Base-by-base conservation (phyloP, 768 basidiomycete species). In the Macrolepiota dolichaula region DNA sequence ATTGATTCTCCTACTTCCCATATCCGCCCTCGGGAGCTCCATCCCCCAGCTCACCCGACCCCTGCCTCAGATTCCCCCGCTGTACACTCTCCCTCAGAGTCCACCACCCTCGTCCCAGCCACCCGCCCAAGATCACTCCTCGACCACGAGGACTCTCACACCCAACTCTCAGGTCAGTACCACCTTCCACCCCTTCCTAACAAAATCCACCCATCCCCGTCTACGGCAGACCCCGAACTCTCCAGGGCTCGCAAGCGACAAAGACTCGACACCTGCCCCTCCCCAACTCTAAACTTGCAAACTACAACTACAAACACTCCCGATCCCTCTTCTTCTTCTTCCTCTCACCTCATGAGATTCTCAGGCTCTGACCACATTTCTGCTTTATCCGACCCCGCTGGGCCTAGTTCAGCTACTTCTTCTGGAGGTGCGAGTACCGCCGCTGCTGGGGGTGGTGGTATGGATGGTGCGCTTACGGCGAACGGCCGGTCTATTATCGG, bases 1-100 rank as follows among this genome's bases (percentile, higher is more conserved):
- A 90, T 90, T 88, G 86, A 87, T 86, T 78, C 87, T 77, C 72
- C 78, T 77, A 82, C 81, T 75, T 79, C 71, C 75, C 80, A 74
- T 76, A 74, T 78, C 73, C 79, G 75, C 71, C 15, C 81, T 73
- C 81, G 83, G 87, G 84, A 85, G 77, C 73, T 72, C 74, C 75
- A 75, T 72, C 72, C 70, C 70, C 70, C 74, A 68, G 71, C 78
- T 69, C 74, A 73, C 67, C 70, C 71, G 62, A 66, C 75, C 67
- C 70, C 79, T 76, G 78, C 80, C 71, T 79, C 82, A 79, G 82
- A 78, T 76, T 61, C 64, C 55, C 62, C 64, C 57, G 60, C 52
- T 69, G 66, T 7, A 19, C 42, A 17, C 15, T 70, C 53, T 65
- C 66, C 55, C 53, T 68, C 53, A 55, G 68, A 62, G 22, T 36